These are phyloP conservation scores for Thelephora ganbajun DNA, from an alignment of 768 basidiomycete species.

Conservation along the genomic window DNA sequence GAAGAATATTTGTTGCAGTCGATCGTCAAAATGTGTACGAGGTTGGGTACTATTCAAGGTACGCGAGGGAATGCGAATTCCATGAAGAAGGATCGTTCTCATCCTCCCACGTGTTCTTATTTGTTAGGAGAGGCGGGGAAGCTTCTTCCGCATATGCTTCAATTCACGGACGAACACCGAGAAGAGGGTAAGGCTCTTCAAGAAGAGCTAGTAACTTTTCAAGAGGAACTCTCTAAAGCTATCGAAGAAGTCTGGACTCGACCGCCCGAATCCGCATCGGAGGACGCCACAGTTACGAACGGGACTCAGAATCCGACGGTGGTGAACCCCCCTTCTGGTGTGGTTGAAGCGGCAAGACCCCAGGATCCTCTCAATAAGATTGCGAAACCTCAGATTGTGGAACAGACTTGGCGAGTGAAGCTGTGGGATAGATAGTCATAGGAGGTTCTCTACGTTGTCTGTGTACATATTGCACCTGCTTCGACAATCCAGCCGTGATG, in stretches of 20 bases:
- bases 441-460: no score
- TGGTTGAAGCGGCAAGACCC: not conserved
- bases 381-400: not conserved
- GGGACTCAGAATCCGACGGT: no score
- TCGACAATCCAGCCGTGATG: no score
- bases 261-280: conserved; percentile 20
- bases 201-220: conserved; percentile 38
- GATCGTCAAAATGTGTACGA: conserved; percentile 55
- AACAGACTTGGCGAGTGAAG: not conserved
- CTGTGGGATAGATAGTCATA: not conserved
- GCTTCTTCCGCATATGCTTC: conserved; percentile 65
- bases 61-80: conserved; percentile 8
- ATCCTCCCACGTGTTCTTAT: conserved; percentile 3
- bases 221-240: conserved; percentile 36
- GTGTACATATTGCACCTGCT: no score
- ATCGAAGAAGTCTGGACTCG: conserved; percentile 58
- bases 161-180: conserved; percentile 53
- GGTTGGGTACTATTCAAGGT: conserved; percentile 56
- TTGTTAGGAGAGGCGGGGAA: conserved; percentile 51
- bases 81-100: not conserved
- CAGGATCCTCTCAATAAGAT: not conserved
- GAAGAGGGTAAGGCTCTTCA: conserved; percentile 57
- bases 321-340: not conserved
- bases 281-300: conserved; percentile 14
- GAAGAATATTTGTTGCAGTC: conserved; percentile 88